Conservation (phyloP, 106 monocot species). For the Gastrodia elata region DNA sequence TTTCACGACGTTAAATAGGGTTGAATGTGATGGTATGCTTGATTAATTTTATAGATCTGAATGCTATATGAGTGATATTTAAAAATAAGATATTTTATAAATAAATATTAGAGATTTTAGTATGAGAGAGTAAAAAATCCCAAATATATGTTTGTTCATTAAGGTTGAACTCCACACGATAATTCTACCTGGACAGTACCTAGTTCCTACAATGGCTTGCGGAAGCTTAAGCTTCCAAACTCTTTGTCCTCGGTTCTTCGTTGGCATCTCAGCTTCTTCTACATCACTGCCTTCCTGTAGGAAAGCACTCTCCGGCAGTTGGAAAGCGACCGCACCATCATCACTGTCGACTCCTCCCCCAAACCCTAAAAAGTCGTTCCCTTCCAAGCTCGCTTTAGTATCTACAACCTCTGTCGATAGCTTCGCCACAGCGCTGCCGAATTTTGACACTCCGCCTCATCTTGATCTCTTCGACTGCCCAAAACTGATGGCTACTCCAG, state of each 20-base stretch:
- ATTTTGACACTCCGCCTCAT: slow-evolving; percentile 44
- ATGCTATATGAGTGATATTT: not conserved
- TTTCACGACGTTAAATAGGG: no score
- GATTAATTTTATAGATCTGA: no score
- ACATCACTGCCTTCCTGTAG: slow-evolving; percentile 2
- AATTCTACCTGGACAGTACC: not conserved
- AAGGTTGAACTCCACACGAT: not conserved
- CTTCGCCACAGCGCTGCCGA: slow-evolving; percentile 15
- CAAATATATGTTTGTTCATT: not conserved
- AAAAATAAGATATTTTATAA: not conserved
- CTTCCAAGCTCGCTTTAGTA: slow-evolving; percentile 54
- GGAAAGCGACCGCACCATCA: slow-evolving; percentile 2
- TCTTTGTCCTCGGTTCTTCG: slow-evolving; percentile 1
- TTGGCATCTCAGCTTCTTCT: slow-evolving; percentile 7
- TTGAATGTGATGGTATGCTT: no score
- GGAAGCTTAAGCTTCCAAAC: slow-evolving; percentile 13
- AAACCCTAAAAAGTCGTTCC: slow-evolving; percentile 65
- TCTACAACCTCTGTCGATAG: slow-evolving; percentile 43
- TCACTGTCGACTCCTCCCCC: slow-evolving; percentile 32
- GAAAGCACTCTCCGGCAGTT: not conserved
- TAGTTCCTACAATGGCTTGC: slow-evolving; percentile 11
- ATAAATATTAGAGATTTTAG: not conserved
- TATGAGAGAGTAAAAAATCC: not conserved
- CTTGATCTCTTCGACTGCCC: slow-evolving; percentile 73
- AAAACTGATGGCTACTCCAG: slow-evolving; percentile 84